A percentile compares a stretch with the other conserved stretches of the same genome.
phyloP scores from a whole-genome alignment of 2,329 filamentous ascomycete species.

The Ploettnerulaceae sp. region DNA sequence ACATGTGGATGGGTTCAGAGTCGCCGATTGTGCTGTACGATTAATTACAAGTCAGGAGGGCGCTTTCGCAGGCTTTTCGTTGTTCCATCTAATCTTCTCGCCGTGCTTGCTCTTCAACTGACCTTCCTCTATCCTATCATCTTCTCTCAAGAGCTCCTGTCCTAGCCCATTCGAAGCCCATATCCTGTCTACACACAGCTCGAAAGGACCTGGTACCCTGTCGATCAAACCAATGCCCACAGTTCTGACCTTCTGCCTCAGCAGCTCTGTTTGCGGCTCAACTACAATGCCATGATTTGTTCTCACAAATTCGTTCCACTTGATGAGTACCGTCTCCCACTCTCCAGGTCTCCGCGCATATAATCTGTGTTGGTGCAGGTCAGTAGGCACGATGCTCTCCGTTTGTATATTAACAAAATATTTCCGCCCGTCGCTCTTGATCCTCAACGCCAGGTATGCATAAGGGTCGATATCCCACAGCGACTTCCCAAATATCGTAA shows the following conservation, averaged over 20 bases:
- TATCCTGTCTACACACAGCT: constrained; percentile 76
- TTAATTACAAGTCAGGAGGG: not conserved
- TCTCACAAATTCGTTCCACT: constrained; percentile 87
- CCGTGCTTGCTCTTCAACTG: constrained; percentile 40
- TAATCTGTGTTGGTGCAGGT: constrained; percentile 89
- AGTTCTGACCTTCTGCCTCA: constrained; percentile 79
- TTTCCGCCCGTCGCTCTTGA: constrained; percentile 85
- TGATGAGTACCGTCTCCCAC: constrained; percentile 94
- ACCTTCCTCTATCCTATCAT: constrained; percentile 34
- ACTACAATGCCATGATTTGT: constrained; percentile 91
- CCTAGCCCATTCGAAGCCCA: constrained; percentile 74
- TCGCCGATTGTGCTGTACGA: not conserved
- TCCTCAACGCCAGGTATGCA: constrained; percentile 75
- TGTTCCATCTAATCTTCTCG: constrained; percentile 38
- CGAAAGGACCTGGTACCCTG: constrained; percentile 80
- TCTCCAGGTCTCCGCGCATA: constrained; percentile 73
- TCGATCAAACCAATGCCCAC: constrained; percentile 88
- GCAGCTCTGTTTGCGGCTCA: constrained; percentile 86
- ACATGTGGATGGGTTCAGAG: too few species aligned
- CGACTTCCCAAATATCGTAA: constrained; percentile 79
- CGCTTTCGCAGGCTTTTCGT: constrained; percentile 40
- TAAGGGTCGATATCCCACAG: constrained; percentile 91
- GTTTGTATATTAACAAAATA: constrained; percentile 97
- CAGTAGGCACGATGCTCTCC: constrained; percentile 88
- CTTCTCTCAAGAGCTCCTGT: constrained; percentile 24